A percentile compares a stretch with the other conserved stretches of the same genome.
These are phyloP conservation scores for Geotrichum macrosporum DNA, from an alignment of 1,139 yeast species.

Conservation along the genomic window DNA sequence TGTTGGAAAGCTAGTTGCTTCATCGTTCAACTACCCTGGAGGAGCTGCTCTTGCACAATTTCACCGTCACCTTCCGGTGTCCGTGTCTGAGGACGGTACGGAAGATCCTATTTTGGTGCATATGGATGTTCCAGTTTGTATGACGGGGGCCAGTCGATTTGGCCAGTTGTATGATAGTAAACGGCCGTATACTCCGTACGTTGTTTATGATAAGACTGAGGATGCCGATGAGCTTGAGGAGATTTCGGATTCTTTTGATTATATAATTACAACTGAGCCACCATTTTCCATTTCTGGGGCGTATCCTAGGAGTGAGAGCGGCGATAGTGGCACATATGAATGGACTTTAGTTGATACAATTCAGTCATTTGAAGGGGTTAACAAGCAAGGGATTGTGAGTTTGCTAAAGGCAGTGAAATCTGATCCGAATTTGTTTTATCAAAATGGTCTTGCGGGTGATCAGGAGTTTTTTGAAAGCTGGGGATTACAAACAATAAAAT, in stretches of 20 bases:
- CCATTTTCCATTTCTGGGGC: constrained; percentile 28
- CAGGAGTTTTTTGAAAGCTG: constrained; percentile 2
- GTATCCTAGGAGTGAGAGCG: constrained; percentile 26
- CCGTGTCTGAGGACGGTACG: constrained; percentile 11
- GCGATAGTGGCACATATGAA: constrained; percentile 26
- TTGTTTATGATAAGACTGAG: constrained; percentile 78
- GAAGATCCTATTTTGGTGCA: constrained; percentile 46
- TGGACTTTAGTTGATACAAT: constrained; percentile 44
- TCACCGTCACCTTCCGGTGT: constrained; percentile 43
- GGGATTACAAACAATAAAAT: constrained; percentile 11
- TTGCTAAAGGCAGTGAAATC: constrained; percentile 20
- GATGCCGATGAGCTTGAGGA: constrained; percentile 38
- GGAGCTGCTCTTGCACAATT: constrained; percentile 63
- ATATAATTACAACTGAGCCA: constrained; percentile 49
- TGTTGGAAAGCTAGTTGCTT: constrained; percentile 49
- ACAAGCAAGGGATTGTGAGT: constrained; percentile 20
- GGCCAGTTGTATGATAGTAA: constrained; percentile 47
- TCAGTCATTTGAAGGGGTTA: constrained; percentile 41
- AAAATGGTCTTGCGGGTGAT: constrained; percentile 3
- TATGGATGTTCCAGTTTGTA: constrained; percentile 75
- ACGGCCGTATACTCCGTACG: constrained; percentile 28
- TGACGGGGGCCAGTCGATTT: constrained; percentile 81
- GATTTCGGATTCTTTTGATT: constrained; percentile 56
- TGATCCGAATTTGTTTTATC: constrained; percentile 8
- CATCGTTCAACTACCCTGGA: constrained; percentile 84